Percentiles rank a stretch among this genome's conserved stretches.
phyloP scores from a whole-genome alignment of 73 alveolate genomes.

The Stentor coeruleus region DNA sequence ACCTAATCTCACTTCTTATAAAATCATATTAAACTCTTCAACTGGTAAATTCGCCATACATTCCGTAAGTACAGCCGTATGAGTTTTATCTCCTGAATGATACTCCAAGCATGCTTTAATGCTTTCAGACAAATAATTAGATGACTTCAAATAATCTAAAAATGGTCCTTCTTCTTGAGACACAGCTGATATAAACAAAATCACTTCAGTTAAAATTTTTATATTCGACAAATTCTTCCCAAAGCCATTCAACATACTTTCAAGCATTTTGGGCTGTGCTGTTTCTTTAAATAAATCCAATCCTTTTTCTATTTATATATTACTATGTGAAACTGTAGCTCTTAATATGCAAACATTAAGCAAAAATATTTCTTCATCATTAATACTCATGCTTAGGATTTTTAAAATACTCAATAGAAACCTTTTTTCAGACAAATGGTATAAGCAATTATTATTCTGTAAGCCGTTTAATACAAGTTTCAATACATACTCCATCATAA shows the following conservation, averaged over 20 bases:
- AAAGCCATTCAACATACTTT: neutral
- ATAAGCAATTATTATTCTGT: neutral
- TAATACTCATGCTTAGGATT: neutral
- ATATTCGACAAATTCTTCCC: neutral
- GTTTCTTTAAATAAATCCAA: neutral
- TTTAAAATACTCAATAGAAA: neutral
- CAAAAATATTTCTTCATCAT: neutral
- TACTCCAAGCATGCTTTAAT: conserved; percentile 10
- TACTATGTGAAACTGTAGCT: conserved; percentile 7
- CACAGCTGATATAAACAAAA: neutral
- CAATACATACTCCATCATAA: conserved; percentile 21
- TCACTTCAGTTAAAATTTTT: neutral
- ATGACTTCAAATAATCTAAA: neutral
- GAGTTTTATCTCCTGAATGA: neutral
- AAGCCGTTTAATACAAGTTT: neutral
- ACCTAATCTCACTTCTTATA: too few relatives aligned
- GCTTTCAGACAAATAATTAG: neutral
- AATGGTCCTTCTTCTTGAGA: conserved; percentile 5
- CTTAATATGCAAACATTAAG: neutral
- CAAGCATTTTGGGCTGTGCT: neutral
- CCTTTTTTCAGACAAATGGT: neutral
- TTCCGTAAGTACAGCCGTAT: neutral
- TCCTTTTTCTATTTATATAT: neutral
- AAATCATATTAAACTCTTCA: conserved; percentile 13
- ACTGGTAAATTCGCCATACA: conserved; percentile 17